phyloP scores from a whole-genome alignment of 2,329 filamentous ascomycete species.

The Fusarium redolens region DNA sequence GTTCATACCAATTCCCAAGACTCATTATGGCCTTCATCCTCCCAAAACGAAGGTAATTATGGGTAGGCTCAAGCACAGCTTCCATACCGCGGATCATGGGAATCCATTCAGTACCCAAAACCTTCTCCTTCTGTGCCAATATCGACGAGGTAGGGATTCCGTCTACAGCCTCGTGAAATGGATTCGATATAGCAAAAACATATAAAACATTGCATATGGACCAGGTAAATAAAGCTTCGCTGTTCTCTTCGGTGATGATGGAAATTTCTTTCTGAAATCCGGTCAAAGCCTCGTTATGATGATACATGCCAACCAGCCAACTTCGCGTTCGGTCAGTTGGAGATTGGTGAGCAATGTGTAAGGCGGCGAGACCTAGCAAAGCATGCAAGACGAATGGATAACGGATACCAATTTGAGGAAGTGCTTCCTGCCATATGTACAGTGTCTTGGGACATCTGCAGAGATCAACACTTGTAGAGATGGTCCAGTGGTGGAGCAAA shows the following conservation, averaged over 20 bases:
- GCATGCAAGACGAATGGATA: background rate
- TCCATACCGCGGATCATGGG: background rate
- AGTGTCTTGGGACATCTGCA: background rate
- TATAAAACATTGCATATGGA: background rate
- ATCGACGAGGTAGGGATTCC: accelerated
- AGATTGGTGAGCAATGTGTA: background rate
- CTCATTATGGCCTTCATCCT: background rate
- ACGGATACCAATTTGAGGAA: background rate
- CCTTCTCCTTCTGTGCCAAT: background rate
- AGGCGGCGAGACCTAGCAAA: accelerated
- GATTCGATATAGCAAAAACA: background rate
- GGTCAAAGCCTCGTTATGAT: background rate
- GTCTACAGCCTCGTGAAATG: background rate
- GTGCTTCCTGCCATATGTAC: background rate
- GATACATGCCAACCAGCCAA: background rate
- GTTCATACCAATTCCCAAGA: background rate
- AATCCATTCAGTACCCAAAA: background rate
- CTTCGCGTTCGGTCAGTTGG: accelerated
- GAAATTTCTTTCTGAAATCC: background rate
- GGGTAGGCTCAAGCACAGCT: background rate
- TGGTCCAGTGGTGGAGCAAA: background rate
- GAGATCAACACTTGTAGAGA: background rate
- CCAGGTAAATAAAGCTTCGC: background rate
- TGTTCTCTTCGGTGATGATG: background rate
- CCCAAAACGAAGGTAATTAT: background rate